phyloP scores from a whole-genome alignment of 1,139 yeast genomes.

The Zhuliangozyma parablackwelliae region DNA sequence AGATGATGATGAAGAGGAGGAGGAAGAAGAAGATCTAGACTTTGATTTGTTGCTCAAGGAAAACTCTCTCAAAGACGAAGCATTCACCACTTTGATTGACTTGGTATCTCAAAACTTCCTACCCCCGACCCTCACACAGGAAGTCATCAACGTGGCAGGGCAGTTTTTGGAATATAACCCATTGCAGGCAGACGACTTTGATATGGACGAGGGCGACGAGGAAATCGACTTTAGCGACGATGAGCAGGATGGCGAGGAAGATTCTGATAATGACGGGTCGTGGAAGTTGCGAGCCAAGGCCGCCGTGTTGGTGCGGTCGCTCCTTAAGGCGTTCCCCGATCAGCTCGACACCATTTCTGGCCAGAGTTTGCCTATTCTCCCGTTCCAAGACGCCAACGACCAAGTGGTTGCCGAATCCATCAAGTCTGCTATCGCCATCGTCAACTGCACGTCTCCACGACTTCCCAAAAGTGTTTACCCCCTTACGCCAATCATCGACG shows the following conservation, averaged over 20 bases:
- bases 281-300: conserved; percentile 68
- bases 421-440: conserved; percentile 25
- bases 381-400: conserved; percentile 35
- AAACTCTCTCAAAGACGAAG: conserved; percentile 43
- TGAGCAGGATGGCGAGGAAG: conserved; percentile 26
- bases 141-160: conserved; percentile 15
- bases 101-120: conserved; percentile 12
- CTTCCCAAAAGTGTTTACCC: conserved; percentile 9
- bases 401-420: conserved; percentile 38
- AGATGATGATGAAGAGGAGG: conserved; percentile 4
- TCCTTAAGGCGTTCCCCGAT: conserved; percentile 35
- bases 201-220: conserved; percentile 39
- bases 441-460: conserved; percentile 17
- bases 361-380: conserved; percentile 7
- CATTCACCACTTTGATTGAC: conserved; percentile 38
- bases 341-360: conserved; percentile 5
- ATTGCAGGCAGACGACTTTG: conserved; percentile 33
- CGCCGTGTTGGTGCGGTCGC: conserved; percentile 37
- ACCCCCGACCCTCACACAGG: conserved; percentile 9
- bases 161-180: conserved; percentile 57
- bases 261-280: conserved; percentile 51
- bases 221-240: conserved; percentile 40
- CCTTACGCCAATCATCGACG: conserved; percentile 12
- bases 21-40: conserved; percentile 39
- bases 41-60: conserved; percentile 32